phyloP scores from a whole-genome alignment of 139 green algal species.

The Ulvella scutata region DNA sequence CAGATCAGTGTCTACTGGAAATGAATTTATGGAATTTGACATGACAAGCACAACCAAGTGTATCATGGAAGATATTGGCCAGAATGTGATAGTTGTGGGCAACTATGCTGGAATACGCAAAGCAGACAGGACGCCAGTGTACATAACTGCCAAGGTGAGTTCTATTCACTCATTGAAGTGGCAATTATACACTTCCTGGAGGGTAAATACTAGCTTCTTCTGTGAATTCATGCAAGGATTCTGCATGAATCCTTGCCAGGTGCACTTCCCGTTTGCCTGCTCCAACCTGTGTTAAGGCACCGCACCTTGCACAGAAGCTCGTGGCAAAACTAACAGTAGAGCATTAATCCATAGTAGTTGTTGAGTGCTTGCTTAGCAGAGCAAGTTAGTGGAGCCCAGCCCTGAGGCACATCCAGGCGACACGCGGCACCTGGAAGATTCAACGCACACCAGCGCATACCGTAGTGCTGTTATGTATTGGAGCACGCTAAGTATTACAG shows the following conservation, averaged over 20 bases:
- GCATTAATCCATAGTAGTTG: no score
- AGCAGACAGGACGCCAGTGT: not conserved
- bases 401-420: no score
- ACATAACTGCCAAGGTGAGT: constrained; percentile 6
- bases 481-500: no score
- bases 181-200: not conserved
- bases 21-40: constrained; percentile 44
- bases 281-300: not conserved
- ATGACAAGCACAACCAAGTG: constrained; percentile 30
- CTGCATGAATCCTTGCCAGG: constrained; percentile 5
- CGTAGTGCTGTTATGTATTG: no score
- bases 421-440: no score
- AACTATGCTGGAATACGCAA: constrained; percentile 29
- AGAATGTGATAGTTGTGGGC: constrained; percentile 32
- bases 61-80: constrained; percentile 35
- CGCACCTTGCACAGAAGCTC: no score
- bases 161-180: constrained; percentile 3
- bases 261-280: not conserved
- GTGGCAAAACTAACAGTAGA: no score
- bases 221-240: constrained; percentile 7
- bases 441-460: no score
- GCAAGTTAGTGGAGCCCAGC: no score
- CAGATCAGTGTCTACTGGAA: no score
- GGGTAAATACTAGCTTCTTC: not conserved
- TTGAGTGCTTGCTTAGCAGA: no score